Conservation (phyloP, 2,329 filamentous ascomycete species). For the Beauveria caledonica region DNA sequence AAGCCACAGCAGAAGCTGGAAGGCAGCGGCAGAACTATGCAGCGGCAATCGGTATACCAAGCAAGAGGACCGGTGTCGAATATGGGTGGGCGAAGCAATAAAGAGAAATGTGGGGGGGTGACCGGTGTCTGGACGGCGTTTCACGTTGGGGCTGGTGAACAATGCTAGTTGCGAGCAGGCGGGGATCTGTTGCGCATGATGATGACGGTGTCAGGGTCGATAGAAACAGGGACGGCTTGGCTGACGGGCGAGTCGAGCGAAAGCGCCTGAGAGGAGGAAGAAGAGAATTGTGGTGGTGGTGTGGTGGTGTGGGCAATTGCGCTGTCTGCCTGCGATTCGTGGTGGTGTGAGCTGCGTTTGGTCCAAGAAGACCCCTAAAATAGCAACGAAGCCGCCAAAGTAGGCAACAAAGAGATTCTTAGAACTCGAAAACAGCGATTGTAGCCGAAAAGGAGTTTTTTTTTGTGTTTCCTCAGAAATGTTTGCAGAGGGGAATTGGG, state of each 20-base stretch:
- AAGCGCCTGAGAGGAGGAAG: not conserved
- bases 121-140: slow-evolving; percentile 16
- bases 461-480: not conserved
- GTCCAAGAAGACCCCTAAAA: not conserved
- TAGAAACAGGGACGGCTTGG: slow-evolving; percentile 7
- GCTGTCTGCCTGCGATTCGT: slow-evolving; percentile 4
- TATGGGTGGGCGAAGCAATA: not conserved
- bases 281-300: not conserved
- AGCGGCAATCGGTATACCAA: not conserved
- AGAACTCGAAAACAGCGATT: not conserved
- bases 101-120: slow-evolving; percentile 8
- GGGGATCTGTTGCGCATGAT: slow-evolving; percentile 16
- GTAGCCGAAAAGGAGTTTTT: not conserved
- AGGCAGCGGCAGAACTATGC: not conserved
- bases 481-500: not conserved
- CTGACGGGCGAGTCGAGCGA: slow-evolving; percentile 4
- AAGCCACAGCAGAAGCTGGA: not conserved
- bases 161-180: slow-evolving; percentile 18
- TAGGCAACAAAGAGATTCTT: not conserved
- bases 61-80: not conserved
- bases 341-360: not conserved
- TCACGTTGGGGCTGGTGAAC: slow-evolving; percentile 20
- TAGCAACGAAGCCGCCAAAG: not conserved
- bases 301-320: not conserved
- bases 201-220: slow-evolving; percentile 12